Evolutionary conservation across 2,329 filamentous ascomycete species (phyloP).

Genomic region (Aspergillus spinulosporus): DNA sequence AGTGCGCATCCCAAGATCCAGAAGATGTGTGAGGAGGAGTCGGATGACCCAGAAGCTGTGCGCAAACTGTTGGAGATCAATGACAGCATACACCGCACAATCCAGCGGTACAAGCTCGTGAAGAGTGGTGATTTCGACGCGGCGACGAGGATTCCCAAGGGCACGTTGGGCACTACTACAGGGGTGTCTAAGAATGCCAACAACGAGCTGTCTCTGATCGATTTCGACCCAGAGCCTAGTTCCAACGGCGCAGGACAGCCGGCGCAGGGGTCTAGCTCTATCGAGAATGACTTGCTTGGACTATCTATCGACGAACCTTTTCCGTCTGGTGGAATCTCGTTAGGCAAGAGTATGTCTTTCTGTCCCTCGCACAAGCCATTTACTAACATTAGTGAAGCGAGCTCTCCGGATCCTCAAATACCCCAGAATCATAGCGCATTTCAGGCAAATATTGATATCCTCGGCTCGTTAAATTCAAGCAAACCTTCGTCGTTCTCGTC

Average conservation of each 20-base stretch:
- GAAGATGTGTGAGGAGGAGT: conserved; percentile 99
- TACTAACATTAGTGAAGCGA: conserved; percentile 1
- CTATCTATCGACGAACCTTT: conserved; percentile 73
- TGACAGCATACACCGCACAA: conserved; percentile 95
- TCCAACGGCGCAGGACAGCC: conserved; percentile 47
- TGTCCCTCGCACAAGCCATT: neutral
- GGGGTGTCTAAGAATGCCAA: conserved; percentile 65
- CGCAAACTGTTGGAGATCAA: conserved; percentile 96
- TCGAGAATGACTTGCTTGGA: conserved; percentile 90
- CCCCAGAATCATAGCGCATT: conserved; percentile 48
- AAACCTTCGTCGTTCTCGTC: conserved; percentile 50
- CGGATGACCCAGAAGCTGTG: conserved; percentile 92
- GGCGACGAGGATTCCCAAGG: conserved; percentile 79
- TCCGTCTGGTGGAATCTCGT: conserved; percentile 81
- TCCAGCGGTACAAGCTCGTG: conserved; percentile 91
- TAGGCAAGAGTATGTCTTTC: conserved; percentile 64
- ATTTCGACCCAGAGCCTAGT: conserved; percentile 68
- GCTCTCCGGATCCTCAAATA: neutral
- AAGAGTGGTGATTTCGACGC: conserved; percentile 91
- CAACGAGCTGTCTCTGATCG: conserved; percentile 88
- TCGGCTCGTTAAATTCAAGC: conserved; percentile 53
- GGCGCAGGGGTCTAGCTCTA: conserved; percentile 59
- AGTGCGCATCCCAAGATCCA: conserved; percentile 98
- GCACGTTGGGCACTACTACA: conserved; percentile 69
- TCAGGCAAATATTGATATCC: conserved; percentile 59